A percentile compares a stretch with the other conserved stretches of the same genome.
These are phyloP conservation scores for Kurtzmaniella quercitrusa DNA, from an alignment of 1,139 yeast species.

Conservation along the genomic window DNA sequence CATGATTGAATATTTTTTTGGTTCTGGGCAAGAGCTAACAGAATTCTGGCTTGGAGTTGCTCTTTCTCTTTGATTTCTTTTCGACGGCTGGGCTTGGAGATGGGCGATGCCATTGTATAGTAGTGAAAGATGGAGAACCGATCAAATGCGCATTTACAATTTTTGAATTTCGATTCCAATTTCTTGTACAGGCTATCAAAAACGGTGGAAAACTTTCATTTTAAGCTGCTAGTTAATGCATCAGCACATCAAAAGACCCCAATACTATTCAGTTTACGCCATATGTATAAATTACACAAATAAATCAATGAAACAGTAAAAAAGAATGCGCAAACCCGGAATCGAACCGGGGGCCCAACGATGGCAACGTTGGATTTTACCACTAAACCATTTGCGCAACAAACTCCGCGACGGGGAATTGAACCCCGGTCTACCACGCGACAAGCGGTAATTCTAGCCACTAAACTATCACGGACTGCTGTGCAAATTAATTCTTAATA, in stretches of 20 bases:
- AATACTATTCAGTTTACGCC: too few relatives aligned
- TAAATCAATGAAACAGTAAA: too few relatives aligned
- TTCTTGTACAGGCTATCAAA: too few relatives aligned
- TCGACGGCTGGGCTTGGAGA: conserved; percentile 16
- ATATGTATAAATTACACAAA: too few relatives aligned
- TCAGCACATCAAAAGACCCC: too few relatives aligned
- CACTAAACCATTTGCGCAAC: conserved; percentile 22
- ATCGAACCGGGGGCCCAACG: conserved; percentile 24
- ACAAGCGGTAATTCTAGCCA: conserved; percentile 49
- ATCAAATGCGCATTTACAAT: not conserved
- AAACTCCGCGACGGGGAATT: conserved; percentile 64
- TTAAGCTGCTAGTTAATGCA: too few relatives aligned
- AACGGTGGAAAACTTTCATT: too few relatives aligned
- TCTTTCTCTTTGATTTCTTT: conserved; percentile 46
- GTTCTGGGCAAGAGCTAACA: conserved; percentile 36
- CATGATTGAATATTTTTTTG: conserved; percentile 38
- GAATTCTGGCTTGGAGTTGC: conserved; percentile 46
- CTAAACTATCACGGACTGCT: conserved; percentile 41
- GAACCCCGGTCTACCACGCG: conserved; percentile 70
- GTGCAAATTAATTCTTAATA: too few relatives aligned
- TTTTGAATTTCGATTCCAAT: not conserved
- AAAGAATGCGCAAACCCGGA: conserved; percentile 20
- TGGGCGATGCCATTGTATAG: not conserved
- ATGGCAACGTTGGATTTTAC: conserved; percentile 23
- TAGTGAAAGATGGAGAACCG: not conserved